Percentiles rank a stretch among this genome's conserved stretches.
Conservation (phyloP, 805 yeast genomes). For the Saccharomycopsis selenospora region DNA sequence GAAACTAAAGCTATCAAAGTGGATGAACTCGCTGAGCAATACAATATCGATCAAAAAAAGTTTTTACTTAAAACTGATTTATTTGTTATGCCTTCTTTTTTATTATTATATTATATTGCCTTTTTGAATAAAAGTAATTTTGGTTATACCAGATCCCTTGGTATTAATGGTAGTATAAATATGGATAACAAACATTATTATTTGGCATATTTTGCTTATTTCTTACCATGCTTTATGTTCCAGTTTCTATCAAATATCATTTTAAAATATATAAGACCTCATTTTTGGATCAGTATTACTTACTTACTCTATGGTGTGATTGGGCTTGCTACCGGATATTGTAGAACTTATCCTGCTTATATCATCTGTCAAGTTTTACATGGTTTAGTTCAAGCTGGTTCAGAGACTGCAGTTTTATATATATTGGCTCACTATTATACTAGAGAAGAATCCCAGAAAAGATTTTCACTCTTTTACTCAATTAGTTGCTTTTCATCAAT, state of each 20-base stretch:
- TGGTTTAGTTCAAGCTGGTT: constrained; percentile 62
- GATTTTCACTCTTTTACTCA: constrained; percentile 61
- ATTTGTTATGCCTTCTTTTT: constrained; percentile 62
- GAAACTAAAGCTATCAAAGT: constrained; percentile 20
- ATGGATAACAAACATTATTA: constrained; percentile 53
- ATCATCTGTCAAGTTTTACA: constrained; percentile 55
- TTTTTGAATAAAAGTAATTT: constrained; percentile 70
- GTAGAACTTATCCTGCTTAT: constrained; percentile 47
- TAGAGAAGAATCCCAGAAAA: constrained; percentile 55
- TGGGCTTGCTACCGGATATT: constrained; percentile 58
- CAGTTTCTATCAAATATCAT: constrained; percentile 58
- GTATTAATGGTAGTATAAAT: constrained; percentile 43
- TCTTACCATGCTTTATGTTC: constrained; percentile 51
- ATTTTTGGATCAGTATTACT: constrained; percentile 51
- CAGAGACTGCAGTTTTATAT: constrained; percentile 70
- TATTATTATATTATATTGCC: constrained; percentile 58
- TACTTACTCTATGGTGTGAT: constrained; percentile 60
- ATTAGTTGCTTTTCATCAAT: constrained; percentile 75
- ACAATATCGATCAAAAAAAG: constrained; percentile 42
- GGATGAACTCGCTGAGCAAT: constrained; percentile 32
- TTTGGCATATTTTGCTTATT: constrained; percentile 58
- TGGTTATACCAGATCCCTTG: constrained; percentile 63
- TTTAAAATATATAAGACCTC: constrained; percentile 54
- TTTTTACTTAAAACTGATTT: constrained; percentile 57
- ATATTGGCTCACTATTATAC: constrained; percentile 59